Percentiles rank a stretch among this genome's conserved stretches.
These are phyloP conservation scores for Fennellomyces sp. DNA, from an alignment of 371 early-diverging fungal genomes.

Conservation along the genomic window DNA sequence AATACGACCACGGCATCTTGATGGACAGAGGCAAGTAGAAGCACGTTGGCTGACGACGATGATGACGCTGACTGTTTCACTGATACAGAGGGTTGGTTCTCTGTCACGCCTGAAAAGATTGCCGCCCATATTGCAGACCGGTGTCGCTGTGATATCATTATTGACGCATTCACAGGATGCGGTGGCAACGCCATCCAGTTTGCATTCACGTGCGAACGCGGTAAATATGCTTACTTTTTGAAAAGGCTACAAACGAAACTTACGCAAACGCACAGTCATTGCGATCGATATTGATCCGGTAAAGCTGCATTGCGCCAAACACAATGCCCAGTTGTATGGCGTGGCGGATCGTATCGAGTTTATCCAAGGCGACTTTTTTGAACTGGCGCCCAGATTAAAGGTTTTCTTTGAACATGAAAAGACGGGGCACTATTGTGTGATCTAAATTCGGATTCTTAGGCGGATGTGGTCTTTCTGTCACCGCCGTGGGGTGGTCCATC, in stretches of 20 bases:
- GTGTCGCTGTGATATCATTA: conserved; percentile 67
- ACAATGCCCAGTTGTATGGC: conserved; percentile 91
- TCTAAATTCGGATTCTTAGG: conserved; percentile 36
- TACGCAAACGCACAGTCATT: conserved; percentile 61
- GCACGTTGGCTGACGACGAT: neutral
- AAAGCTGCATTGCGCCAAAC: conserved; percentile 77
- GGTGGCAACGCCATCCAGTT: conserved; percentile 98
- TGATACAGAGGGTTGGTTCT: conserved; percentile 88
- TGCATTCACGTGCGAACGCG: conserved; percentile 80
- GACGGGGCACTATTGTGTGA: neutral
- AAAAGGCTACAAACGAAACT: too few species aligned
- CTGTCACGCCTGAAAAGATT: conserved; percentile 93
- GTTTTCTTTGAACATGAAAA: conserved; percentile 16
- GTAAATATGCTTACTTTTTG: conserved; percentile 29
- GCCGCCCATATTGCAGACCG: conserved; percentile 85
- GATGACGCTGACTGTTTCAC: neutral
- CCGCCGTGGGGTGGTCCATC: conserved; percentile 94
- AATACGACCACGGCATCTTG: conserved; percentile 83
- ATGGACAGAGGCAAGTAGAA: conserved; percentile 75
- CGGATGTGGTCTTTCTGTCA: conserved; percentile 90
- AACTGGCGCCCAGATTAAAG: conserved; percentile 64
- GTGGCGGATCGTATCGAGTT: conserved; percentile 93
- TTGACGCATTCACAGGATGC: conserved; percentile 95
- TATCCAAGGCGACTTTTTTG: conserved; percentile 82
- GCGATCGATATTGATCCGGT: conserved; percentile 91